Base-by-base conservation (phyloP, 1,284 basidiomycete genomes). In the Ceratobasidium theobromae region DNA sequence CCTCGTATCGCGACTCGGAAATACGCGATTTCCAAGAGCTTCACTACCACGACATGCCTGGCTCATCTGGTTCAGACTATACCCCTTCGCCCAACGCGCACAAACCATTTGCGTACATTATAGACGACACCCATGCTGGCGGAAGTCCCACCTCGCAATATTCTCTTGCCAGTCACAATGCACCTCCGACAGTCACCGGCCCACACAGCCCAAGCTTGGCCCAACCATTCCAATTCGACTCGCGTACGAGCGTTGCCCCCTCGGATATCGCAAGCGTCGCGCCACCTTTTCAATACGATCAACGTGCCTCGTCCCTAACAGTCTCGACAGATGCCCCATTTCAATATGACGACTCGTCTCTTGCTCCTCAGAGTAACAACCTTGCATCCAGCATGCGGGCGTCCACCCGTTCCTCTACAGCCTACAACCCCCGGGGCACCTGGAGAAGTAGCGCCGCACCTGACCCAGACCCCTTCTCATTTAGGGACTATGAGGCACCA, bases 161-260 rank as follows among this genome's bases (percentile, higher is more conserved):
- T 28, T 64, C 60, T 23, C 48, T 28, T 16, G 48, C 60, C 1
- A 52, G 46, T 23, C 48, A 48, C 38, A 52, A 64, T 33, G 43
- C 43, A 9, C 43, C 43, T 45, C 18, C 43, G 6, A 45, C 35
- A 16, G 16, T 8, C 35, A 38, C 35, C 9, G 35, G 35, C 16
- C 35, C 35, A 38, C 8, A 16, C 35, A 45, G 43, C 43, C 43
- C 43, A 9, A 45, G 43, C 18, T 21, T 38, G 35, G 16, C 8
- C 35, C 57, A 60, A 46, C 57, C 57, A 21, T 60, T 64, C 53
- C 60, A 64, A 48, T 64, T 64, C 33, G 60, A 64, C 27, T 18
- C 25, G 16, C 45, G 60, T 6, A 53, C 60, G 16, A 64, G 60
- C 38, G 60, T 64, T 2, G 60, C 60, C n/a, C 60, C 60, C n/a